Evolutionary conservation across 73 alveolate species (phyloP), one percentile per base, ranked within the genome.

Genomic region (Paraurostyla sp.): DNA sequence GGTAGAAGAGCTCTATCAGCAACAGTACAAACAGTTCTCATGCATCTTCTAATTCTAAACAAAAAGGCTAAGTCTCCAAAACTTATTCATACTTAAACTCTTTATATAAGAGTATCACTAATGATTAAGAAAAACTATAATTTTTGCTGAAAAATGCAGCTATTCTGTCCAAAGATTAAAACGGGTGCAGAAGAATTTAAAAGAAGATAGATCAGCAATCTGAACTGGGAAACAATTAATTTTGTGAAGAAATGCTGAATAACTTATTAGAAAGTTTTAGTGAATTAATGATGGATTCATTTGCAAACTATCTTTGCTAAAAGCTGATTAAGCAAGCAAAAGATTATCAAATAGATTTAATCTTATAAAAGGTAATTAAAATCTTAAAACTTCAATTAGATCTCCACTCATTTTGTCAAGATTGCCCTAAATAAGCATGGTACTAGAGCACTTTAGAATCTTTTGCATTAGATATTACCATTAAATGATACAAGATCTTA

Each of bases 241-340:
- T 69, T 25, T 7, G 7, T 11, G 41, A 69, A n/a, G 71, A 69
- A 38, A 6, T 69, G 65, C 71, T 69, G 22, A 69, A 43, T 33
- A 9, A 4, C 2, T 25, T 69, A 38, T 4, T 36, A 6, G 65
- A 38, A 4, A 11, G 3, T 18, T 16, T 69, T 41, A 11, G 42
- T 38, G 84, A 69, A 7, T 43, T 69, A 22, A 69, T 69, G 84
- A 33, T 38, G 84, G 84, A 69, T 69, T 69, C 84, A n/a, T 69
- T 69, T 41, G 84, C 84, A 11, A 69, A 69, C 41, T 69, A 69
- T 43, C 63, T 69, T 16, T 41, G 59, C 42, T 43, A 69, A 43
- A 69, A 69, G 41, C 84, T 69, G 4, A 69, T 41, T 9, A n/a
- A 41, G 38, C 23, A 13, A 9, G 59, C 84, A 38, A 13, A 15